Conservation (phyloP, 305 asterid genomes). For the Stenogyne calaminthoides region DNA sequence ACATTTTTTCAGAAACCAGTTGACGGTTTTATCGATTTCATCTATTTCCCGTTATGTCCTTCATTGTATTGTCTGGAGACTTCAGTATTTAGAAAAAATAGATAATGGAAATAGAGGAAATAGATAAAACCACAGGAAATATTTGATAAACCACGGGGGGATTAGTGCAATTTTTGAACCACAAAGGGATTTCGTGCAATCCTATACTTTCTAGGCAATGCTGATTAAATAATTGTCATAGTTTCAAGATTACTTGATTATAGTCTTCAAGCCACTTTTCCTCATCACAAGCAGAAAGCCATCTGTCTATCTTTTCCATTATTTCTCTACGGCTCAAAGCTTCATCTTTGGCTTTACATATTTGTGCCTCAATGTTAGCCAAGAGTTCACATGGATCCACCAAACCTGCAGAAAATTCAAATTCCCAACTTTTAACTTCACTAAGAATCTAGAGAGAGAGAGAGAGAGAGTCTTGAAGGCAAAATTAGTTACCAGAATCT, state of each 20-base stretch:
- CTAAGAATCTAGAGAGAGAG: constrained; percentile 9
- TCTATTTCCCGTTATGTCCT: too few species aligned
- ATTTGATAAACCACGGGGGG: too few species aligned
- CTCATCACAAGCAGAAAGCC: constrained; percentile 98
- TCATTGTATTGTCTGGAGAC: too few species aligned
- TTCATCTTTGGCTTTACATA: constrained; percentile 69
- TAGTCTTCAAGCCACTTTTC: constrained; percentile 96
- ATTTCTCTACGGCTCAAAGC: constrained; percentile 83
- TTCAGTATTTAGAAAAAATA: too few species aligned
- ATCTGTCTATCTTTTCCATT: constrained; percentile 74
- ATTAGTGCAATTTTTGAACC: too few species aligned
- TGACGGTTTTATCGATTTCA: too few species aligned
- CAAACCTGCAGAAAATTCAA: constrained; percentile 62
- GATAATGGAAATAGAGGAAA: too few species aligned
- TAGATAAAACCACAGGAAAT: too few species aligned
- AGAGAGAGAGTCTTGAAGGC: constrained; percentile 15
- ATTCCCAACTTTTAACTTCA: constrained; percentile 20
- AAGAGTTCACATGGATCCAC: constrained; percentile 90
- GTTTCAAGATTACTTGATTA: constrained; percentile 57
- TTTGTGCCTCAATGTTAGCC: constrained; percentile 82
- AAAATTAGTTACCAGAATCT: constrained; percentile 67
- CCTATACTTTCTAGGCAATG: neutral
- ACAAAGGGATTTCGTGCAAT: too few species aligned
- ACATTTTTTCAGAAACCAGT: too few species aligned
- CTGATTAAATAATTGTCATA: neutral